phyloP scores from a whole-genome alignment of 2,329 filamentous ascomycete genomes.

The Acephala macrosclerotiorum region DNA sequence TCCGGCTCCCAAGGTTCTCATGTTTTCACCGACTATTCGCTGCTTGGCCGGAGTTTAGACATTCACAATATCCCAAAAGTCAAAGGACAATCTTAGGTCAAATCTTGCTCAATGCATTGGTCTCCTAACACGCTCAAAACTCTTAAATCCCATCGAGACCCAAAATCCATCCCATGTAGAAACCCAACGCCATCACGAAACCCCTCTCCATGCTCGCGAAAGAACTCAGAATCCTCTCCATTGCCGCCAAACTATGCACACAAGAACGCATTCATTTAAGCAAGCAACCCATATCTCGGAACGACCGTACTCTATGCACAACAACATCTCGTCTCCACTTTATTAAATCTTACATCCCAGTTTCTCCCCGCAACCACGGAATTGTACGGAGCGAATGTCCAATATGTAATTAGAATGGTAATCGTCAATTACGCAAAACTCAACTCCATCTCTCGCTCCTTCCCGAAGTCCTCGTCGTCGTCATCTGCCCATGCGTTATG shows the following conservation, averaged over 20 bases:
- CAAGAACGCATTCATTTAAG: not conserved
- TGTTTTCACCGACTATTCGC: too few species aligned
- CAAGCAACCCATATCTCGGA: not conserved
- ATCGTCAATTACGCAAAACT: constrained; percentile 64
- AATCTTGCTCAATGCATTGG: too few species aligned
- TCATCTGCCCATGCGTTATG: constrained; percentile 76
- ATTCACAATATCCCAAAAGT: too few species aligned
- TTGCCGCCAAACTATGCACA: constrained; percentile 11
- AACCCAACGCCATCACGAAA: constrained; percentile 8
- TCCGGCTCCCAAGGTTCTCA: too few species aligned
- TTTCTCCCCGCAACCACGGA: not conserved
- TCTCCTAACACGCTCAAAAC: not conserved
- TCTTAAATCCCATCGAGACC: not conserved
- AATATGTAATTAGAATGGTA: not conserved
- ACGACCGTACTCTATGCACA: not conserved
- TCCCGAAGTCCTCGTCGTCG: constrained; percentile 73
- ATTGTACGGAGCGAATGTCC: not conserved
- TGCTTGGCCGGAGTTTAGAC: too few species aligned
- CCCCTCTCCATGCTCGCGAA: not conserved
- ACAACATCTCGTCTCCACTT: not conserved
- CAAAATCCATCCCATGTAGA: not conserved
- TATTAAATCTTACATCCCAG: not conserved
- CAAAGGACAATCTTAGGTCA: too few species aligned
- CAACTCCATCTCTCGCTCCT: constrained; percentile 80
- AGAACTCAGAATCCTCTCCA: not conserved